Evolutionary conservation across 2,329 filamentous ascomycete species (phyloP), one percentile per base, ranked within the genome.

Genomic region (Colletotrichum karsti): DNA sequence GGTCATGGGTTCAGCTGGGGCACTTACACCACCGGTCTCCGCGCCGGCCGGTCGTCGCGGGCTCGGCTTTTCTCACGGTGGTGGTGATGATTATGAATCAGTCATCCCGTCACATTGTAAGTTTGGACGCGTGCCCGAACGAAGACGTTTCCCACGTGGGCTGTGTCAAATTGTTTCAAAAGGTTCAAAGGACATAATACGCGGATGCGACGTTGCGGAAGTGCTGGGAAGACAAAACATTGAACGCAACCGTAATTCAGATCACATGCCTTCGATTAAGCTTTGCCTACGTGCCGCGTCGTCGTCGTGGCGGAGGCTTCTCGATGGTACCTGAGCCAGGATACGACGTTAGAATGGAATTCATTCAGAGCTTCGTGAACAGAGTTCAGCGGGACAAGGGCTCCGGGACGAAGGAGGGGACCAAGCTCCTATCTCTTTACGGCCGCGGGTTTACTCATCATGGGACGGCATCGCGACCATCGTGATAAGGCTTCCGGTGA

Each of bases 121-220:
- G n/a, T n/a, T n/a, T n/a, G n/a, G n/a, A n/a, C n/a, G n/a, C n/a
- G n/a, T n/a, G n/a, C n/a, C n/a, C n/a, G n/a, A n/a, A n/a, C n/a
- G n/a, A n/a, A n/a, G n/a, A n/a, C n/a, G n/a, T n/a, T 13, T 48
- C 44, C 44, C 44, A 48, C 44, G 44, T 48, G 44, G 44, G n/a
- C 26, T 4, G n/a, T 48, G 44, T 46, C 24, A 26, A 28, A 48
- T 15, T 28, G 20, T 48, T 15, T 28, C 8, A 22, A 28, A 28
- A 28, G 24, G n/a, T n/a, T n/a, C n/a, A n/a, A n/a, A 26, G 44
- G 22, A 48, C 20, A 28, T 44, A 26, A 26, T 22, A 18, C 10
- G n/a, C 5, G 30, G 50, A 56, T 62, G 48, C 57, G 50, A 67
- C 63, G 41, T 24, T 63, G 35, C 51, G 59, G 59, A 57, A 50